A percentile compares a stretch with the other conserved stretches of the same genome.
Conservation (phyloP, 345 rosid genomes). For the Eutrema yunnanense region DNA sequence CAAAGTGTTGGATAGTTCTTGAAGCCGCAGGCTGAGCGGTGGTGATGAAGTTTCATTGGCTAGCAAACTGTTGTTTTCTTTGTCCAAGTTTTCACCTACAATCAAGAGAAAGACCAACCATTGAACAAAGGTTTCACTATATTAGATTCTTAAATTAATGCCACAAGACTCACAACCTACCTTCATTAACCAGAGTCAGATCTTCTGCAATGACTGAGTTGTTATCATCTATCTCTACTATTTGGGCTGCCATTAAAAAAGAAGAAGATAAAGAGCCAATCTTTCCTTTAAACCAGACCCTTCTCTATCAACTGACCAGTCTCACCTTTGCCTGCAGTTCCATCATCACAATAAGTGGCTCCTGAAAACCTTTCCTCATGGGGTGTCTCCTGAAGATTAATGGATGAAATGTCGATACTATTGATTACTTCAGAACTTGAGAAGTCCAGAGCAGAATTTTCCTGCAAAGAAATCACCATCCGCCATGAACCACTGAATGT, state of each 20-base stretch:
- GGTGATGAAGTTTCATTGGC: conserved; percentile 42
- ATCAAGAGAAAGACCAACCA: background rate
- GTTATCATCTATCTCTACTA: background rate
- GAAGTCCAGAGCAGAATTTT: conserved; percentile 9
- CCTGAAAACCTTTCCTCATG: background rate
- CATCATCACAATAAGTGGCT: conserved; percentile 7
- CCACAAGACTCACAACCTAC: conserved; percentile 24
- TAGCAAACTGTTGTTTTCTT: conserved; percentile 39
- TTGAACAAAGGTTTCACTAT: background rate
- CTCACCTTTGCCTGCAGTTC: conserved; percentile 16
- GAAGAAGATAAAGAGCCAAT: background rate
- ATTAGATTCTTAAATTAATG: background rate
- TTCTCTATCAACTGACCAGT: background rate
- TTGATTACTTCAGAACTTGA: conserved; percentile 8
- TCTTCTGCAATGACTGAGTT: background rate
- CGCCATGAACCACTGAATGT: background rate
- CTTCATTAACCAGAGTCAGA: conserved; percentile 24
- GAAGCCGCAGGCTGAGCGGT: conserved; percentile 45
- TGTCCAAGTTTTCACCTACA: conserved; percentile 33
- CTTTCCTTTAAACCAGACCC: background rate
- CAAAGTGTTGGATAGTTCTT: conserved; percentile 49
- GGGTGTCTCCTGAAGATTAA: conserved; percentile 11
- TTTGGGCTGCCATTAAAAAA: background rate
- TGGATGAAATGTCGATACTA: background rate
- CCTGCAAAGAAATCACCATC: conserved; percentile 17